Evolutionary conservation across 2,329 filamentous ascomycete species (phyloP), one percentile per base, ranked within the genome.

Genomic region (Sclerotinia glacialis): DNA sequence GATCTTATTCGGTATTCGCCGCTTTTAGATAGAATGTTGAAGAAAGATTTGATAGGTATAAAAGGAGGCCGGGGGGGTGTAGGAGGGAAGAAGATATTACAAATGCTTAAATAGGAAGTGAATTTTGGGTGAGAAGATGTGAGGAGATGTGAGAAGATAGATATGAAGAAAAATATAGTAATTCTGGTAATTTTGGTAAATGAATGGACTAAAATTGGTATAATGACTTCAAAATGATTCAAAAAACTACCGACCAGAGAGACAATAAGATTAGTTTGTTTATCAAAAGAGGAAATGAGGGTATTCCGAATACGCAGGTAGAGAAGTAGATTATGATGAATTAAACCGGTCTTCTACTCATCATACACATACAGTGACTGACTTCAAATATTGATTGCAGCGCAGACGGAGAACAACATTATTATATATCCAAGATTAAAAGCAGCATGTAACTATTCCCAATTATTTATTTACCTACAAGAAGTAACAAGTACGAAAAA

Each of bases 1-100:
- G 55, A 61, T 61, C 64, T 66, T 49, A 53, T 61, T 61, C 18
- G 64, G 64, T 53, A 61, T 49, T 58, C 62, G 62, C 62, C 40
- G 62, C 62, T 64, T 64, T 64, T 34, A 64, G 0, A 42, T 31
- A 49, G 42, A 64, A 56, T 34, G n/a, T 31, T 46, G 62, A 56
- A 64, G 62, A 64, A 56, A 42, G 62, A 47, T 47, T 46, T 59
- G 56, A 59, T 59, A 59, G 47, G 46, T 21, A 40, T 8, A 31
- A 50, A 47, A 40, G 47, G 37, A 64, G 44, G 37, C 37, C 12
- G 37, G 37, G 18, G 18, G 62, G 52, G 7, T n/a, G 37, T 47
- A 49, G 42, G 31, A 28, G 42, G 42, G 34, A 21, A 18, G 37
- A 37, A 37, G 23, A 44, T 46, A 28, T 26, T 21, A 11, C 16